Percentiles rank a stretch among this genome's conserved stretches.
These are phyloP conservation scores for Cucurbita moschata DNA, from an alignment of 306 rosid genomes.

Conservation along the genomic window DNA sequence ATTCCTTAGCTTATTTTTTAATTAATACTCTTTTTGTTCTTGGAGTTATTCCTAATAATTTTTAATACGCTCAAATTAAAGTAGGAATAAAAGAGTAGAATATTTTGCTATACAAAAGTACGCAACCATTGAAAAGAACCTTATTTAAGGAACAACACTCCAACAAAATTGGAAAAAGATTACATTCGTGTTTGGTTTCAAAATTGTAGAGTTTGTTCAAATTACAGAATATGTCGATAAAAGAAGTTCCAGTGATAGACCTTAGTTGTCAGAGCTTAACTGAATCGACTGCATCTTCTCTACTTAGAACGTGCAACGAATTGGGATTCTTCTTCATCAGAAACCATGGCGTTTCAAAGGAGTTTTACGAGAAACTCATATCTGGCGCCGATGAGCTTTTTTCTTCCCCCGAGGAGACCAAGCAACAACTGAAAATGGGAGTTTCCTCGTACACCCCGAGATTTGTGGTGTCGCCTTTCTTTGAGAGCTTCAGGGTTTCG, in stretches of 20 bases:
- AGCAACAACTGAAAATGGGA: conserved; percentile 32
- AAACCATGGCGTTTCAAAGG: conserved; percentile 67
- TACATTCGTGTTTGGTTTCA: too few relatives aligned
- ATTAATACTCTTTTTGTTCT: too few relatives aligned
- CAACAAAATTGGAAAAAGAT: too few relatives aligned
- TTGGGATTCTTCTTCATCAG: conserved; percentile 70
- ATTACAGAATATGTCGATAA: too few relatives aligned
- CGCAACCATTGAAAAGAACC: too few relatives aligned
- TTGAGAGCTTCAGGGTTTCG: conserved; percentile 47
- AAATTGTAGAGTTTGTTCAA: too few relatives aligned
- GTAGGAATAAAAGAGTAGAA: too few relatives aligned
- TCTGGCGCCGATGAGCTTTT: conserved; percentile 26
- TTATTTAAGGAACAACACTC: too few relatives aligned
- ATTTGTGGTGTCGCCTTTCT: conserved; percentile 62
- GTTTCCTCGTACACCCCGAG: conserved; percentile 56
- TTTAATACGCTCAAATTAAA: too few relatives aligned
- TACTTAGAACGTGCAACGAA: conserved; percentile 43
- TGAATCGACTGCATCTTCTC: conserved; percentile 5
- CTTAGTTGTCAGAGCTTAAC: background rate
- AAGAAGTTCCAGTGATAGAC: background rate
- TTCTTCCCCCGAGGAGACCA: conserved; percentile 25
- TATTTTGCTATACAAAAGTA: too few relatives aligned
- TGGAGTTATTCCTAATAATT: too few relatives aligned
- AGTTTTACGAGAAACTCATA: conserved; percentile 30
- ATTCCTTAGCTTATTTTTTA: background rate